These are phyloP conservation scores for Chlorella sp. DNA, from an alignment of 139 green algal genomes.

Conservation along the genomic window DNA sequence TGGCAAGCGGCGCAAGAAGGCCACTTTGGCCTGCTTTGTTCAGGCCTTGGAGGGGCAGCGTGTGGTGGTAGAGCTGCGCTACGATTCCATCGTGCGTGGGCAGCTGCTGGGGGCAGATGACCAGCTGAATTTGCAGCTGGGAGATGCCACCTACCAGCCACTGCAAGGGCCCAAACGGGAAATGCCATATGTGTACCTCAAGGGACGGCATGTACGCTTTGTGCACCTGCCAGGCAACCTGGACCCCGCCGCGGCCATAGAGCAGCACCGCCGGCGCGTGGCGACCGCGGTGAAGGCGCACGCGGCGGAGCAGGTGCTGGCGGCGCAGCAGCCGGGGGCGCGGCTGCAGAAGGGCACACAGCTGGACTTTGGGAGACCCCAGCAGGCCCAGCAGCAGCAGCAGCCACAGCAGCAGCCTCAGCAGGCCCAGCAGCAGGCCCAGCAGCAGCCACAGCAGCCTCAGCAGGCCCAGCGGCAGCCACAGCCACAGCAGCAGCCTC, in stretches of 20 bases:
- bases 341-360: conserved; percentile 28
- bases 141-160: conserved; percentile 22
- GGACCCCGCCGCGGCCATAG: conserved; percentile 27
- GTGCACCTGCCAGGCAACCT: conserved; percentile 52
- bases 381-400: background rate
- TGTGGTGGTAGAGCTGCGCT: conserved; percentile 54
- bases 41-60: conserved; percentile 52
- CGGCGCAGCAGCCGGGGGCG: conserved; percentile 7
- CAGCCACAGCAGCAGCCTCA: background rate
- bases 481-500: no score
- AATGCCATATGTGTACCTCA: conserved; percentile 36
- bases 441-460: background rate
- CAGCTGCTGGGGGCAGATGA: conserved; percentile 45
- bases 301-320: conserved; percentile 24
- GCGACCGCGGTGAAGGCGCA: conserved; percentile 18
- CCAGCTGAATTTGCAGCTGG: conserved; percentile 54
- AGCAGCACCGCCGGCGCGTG: conserved; percentile 25
- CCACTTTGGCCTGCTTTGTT: conserved; percentile 50
- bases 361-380: background rate
- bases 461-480: background rate
- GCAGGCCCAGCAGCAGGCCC: background rate
- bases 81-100: conserved; percentile 53
- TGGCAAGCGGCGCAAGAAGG: background rate
- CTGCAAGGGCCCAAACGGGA: conserved; percentile 21
- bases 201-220: conserved; percentile 43